Evolutionary conservation across 257 asterid species (phyloP).

Genomic region (Voacanga thouarsii): DNA sequence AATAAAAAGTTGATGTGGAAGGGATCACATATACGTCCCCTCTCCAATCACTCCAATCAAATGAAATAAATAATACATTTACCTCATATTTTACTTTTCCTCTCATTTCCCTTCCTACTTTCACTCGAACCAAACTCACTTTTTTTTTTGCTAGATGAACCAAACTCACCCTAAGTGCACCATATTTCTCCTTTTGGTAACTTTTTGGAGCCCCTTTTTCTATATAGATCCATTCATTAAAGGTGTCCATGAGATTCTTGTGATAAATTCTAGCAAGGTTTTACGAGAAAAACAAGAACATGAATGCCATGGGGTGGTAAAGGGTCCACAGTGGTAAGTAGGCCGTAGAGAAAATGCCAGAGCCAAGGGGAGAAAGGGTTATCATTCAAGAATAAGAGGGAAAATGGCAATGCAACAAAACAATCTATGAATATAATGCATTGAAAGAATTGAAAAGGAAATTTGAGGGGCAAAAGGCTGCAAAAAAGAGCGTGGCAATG

Average conservation of each 20-base stretch:
- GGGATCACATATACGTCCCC: no score
- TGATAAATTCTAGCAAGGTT: neutral
- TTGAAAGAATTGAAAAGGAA: neutral
- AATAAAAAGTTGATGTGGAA: no score
- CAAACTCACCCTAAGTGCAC: no score
- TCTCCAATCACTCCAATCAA: no score
- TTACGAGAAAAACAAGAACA: neutral
- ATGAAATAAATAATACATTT: no score
- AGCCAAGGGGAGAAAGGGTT: neutral
- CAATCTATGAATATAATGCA: neutral
- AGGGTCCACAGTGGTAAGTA: conserved; percentile 5
- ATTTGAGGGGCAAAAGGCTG: conserved; percentile 19
- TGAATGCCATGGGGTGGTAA: neutral
- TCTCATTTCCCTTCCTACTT: no score
- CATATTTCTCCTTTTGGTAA: neutral
- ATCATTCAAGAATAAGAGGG: neutral
- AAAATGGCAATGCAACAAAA: no score
- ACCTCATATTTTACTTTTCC: no score
- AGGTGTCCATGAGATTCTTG: conserved; percentile 6
- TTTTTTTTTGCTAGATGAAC: no score
- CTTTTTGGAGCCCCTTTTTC: neutral
- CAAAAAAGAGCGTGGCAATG: conserved; percentile 20
- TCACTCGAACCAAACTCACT: no score
- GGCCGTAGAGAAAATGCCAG: neutral
- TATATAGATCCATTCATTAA: neutral